Evolutionary conservation across 2,329 filamentous ascomycete genomes (phyloP), one percentile per base, ranked within the genome.

Genomic region (Phialophora verrucosa): DNA sequence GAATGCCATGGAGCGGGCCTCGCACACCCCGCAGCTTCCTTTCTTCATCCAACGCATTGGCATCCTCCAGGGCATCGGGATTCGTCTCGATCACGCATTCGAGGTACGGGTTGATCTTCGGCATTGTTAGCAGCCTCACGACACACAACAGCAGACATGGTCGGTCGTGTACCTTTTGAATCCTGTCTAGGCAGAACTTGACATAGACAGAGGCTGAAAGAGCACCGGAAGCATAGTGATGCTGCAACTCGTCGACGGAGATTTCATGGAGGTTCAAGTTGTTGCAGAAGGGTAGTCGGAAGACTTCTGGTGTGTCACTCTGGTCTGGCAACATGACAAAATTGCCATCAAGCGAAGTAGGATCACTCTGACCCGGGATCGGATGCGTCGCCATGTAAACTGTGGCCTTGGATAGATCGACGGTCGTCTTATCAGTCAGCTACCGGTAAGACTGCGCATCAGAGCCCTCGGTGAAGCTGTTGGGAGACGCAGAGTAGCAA

Each of bases 1-100:
- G 75, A n/a, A 78, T 74, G 1, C 76, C 76, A 70, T 78, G 75
- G 0, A 78, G 70, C 17, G 70, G 68, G 6, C 76, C 72, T 25
- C 72, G 71, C 11, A 70, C 44, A n/a, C 69, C 73, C 12, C 72
- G 74, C n/a, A 63, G 58, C 14, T 62, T 63, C 53, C 75, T 62
- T 66, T 76, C 74, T 29, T 71, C 56, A 56, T 76, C 75, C 17
- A 75, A 67, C 7, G 47, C 49, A 55, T 54, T 60, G 3, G 75
- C 75, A 55, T 68, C 64, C 1, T 63, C 63, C 23, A 72, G 42
- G 11, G 70, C 69, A 20, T 72, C 69, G 12, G 74, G 74, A 59
- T 75, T 75, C 12, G 71, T 65, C 58, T 75, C 74, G 35, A 74
- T 74, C 12, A 75, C 68, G 42, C 69, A 69, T 64, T 74, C 70